phyloP scores from a whole-genome alignment of 2,329 filamentous ascomycete species.

The Colletotrichum gloeosporioides region DNA sequence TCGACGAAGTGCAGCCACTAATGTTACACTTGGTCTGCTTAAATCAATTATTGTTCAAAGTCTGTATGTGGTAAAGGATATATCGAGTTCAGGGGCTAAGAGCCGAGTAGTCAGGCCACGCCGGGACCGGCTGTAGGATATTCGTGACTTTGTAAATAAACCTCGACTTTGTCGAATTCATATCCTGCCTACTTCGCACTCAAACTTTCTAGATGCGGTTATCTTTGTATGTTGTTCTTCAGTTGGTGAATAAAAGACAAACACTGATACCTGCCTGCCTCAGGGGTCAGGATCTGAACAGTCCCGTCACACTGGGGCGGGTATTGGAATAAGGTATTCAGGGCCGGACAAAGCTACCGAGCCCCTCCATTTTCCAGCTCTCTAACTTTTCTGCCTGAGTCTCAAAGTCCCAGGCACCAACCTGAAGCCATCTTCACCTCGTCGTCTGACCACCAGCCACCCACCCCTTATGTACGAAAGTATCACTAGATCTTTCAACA shows the following conservation, averaged over 20 bases:
- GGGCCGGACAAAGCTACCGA: too few relatives aligned
- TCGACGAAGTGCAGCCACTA: too few relatives aligned
- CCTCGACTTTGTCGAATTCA: background rate
- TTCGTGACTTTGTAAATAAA: background rate
- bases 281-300: background rate
- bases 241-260: background rate
- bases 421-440: background rate
- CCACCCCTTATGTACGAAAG: background rate
- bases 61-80: background rate
- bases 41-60: too few relatives aligned
- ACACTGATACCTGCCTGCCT: background rate
- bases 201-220: background rate
- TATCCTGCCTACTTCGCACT: background rate
- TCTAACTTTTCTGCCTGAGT: background rate
- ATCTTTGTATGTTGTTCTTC: background rate
- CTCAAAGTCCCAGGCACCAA: background rate
- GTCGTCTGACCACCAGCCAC: background rate
- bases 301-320: background rate
- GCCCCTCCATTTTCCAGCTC: too few relatives aligned
- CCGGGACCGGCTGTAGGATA: background rate
- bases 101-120: background rate
- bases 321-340: too few relatives aligned
- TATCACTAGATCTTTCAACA: background rate
- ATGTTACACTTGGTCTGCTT: too few relatives aligned
- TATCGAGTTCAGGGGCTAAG: background rate